phyloP scores from a whole-genome alignment of 2,329 filamentous ascomycete species.

The Ceratocystis diversiconidia region DNA sequence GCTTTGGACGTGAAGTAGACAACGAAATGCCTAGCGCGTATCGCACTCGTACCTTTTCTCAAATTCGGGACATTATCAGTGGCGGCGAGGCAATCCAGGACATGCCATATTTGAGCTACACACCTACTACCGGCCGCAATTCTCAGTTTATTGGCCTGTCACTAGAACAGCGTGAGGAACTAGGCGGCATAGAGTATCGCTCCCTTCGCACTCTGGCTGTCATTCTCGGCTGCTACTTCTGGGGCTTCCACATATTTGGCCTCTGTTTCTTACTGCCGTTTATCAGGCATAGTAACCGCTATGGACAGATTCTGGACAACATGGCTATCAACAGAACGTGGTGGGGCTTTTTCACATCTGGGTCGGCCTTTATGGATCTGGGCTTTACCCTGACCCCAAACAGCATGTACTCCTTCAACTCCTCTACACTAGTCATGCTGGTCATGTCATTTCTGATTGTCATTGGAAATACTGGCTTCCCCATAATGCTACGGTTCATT shows the following conservation, averaged over 20 bases:
- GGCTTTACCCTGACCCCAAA: constrained; percentile 84
- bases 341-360: constrained; percentile 87
- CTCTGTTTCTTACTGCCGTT: constrained; percentile 64
- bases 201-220: constrained; percentile 73
- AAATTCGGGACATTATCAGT: constrained; percentile 14
- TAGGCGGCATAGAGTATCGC: constrained; percentile 93
- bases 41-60: constrained; percentile 11
- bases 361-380: constrained; percentile 86
- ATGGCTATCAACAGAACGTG: constrained; percentile 55
- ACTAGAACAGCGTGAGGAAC: constrained; percentile 81
- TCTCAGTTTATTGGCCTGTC: constrained; percentile 81
- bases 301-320: constrained; percentile 48
- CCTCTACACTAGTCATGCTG: constrained; percentile 59
- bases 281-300: constrained; percentile 52
- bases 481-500: constrained; percentile 81
- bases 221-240: constrained; percentile 66
- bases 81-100: constrained; percentile 24
- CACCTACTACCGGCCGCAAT: constrained; percentile 83
- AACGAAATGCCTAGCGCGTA: constrained; percentile 10
- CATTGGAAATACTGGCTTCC: constrained; percentile 90
- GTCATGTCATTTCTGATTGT: constrained; percentile 76
- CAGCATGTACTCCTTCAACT: constrained; percentile 83
- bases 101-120: constrained; percentile 87
- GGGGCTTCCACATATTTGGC: constrained; percentile 67
- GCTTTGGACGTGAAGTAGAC: constrained; percentile 7